Evolutionary conservation across 371 early-diverging fungal genomes (phyloP), one percentile per base, ranked within the genome.

Genomic region (Chytridiales sp.): DNA sequence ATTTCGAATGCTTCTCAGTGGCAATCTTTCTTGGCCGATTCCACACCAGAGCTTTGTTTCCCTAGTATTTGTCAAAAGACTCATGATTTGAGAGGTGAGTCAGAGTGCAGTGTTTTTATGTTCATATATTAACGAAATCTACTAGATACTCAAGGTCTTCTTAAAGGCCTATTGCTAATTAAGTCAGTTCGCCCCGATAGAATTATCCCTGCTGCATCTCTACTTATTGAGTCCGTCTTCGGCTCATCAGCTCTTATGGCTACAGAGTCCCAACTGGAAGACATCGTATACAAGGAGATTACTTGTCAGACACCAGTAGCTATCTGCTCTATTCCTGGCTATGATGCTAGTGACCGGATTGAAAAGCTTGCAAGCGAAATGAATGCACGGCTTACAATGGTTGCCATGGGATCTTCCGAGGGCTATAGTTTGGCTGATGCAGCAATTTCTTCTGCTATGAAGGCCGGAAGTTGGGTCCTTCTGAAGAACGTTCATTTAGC

Each of bases 381-480:
- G 43, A 76, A 78, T n/a, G 77, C 72, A 26, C 44, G 62, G 36
- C 30, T 84, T n/a, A 78, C 84, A 0, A 86, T 95, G 1, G 94
- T 98, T 19, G 99, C 99, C 6, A 96, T 98, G 95, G 99, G 99
- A 54, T 94, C 97, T 2, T 82, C 86, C 27, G 99, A 98, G 85
- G 96, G 97, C 54, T 88, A 91, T 59, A 76, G 81, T 4, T 77
- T 92, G 29, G 98, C 98, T 3, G 97, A 96, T 49, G 82, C 86
- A 66, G 96, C 95, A 3, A 94, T 98, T 53, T 82, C 89, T 0
- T 61, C 74, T 3, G 94, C 95, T 0, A 80, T 84, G 61, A 89
- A 89, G 77, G 82, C 80, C 11, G 97, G 97, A 56, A 80, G 80
- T 51, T 98, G 97, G 97, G 97, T 98, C 6, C 79, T 98, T 70